Base-by-base conservation (phyloP, 2,329 filamentous ascomycete species). In the Colletotrichum truncatum region DNA sequence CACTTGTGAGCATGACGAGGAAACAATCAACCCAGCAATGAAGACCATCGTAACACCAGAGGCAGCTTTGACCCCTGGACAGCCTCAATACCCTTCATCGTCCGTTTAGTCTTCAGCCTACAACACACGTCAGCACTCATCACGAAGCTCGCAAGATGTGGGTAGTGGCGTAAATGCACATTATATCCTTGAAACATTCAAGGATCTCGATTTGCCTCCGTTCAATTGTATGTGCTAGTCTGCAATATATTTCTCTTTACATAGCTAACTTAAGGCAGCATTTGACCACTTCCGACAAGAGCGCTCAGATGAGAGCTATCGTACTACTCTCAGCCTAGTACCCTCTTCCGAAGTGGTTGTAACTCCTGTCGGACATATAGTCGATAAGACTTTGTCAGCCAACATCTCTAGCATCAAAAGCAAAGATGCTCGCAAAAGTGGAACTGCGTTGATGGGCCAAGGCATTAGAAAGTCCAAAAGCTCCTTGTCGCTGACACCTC, bases 141-240 rank as follows among this genome's bases (percentile, higher is more conserved):
- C 59, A 7, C 6, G 18, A 2, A 25, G 23, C 11, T 64, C 64
- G 4, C 56, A 54, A 7, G 21, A 60, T 4, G 16, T 34, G 5
- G 41, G 54, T 28, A 43, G 30, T 21, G 51, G 45, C 10, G 64
- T 43, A 14, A n/a, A 41, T 28, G 25, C 11, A 9, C 18, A 28
- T 10, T 43, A 39, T 21, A 38, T 56, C 3, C 32, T 32, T n/a
- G 69, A 73, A 58, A 77, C 78, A 25, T 64, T 80, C 2, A 70
- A 80, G 45, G 76, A 69, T 8, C 72, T 80, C 41, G 72, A 78
- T 32, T 57, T 78, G 18, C 77, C 75, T 4, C 76, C 78, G 16
- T 76, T 79, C 41, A 71, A 68, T 32, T 75, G 78, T 77, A 53
- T 65, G 76, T 66, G 18, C 7, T 23, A 21, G 26, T 41, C 7